Evolutionary conservation across 2,329 filamentous ascomycete genomes (phyloP), one percentile per base, ranked within the genome.

Genomic region (Mycocentrospora acerina): DNA sequence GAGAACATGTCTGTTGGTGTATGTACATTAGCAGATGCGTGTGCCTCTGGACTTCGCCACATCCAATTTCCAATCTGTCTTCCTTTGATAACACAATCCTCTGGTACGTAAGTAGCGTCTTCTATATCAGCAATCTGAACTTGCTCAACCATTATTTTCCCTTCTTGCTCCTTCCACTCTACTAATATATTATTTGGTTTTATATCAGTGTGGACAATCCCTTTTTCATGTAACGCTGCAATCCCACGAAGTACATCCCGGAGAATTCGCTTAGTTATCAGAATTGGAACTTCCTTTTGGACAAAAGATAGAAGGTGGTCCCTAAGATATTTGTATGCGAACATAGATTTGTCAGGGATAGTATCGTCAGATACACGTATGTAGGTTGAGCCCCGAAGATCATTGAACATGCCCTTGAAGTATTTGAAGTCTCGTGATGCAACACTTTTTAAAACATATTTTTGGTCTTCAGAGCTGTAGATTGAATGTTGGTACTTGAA

Each of bases 11-110:
- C 69, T 22, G 69, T 70, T 13, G 66, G 62, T 42, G 66, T 67
- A 35, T 66, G 55, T 9, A 71, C 58, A 17, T 55, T 55, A 22
- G 59, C 67, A 42, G 63, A 60, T n/a, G 68, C 64, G 48, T 72
- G 68, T 12, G 69, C 69, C 53, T 74, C 70, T 4, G 70, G 71
- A 54, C 70, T 73, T 29, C 71, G 60, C 71, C 70, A 74, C 53
- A 71, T 66, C 48, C 66, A 68, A 48, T 73, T 73, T 24, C 71
- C 70, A 27, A 65, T 53, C 29, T 66, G 64, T 2, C 57, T 52
- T n/a, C 66, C 70, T 9, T 55, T 48, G 4, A 72, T 60, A 12
- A 59, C 59, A 48, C 59, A 62, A 17, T 59, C 62, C 19, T 65
- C 60, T 2, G 66, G 62, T 7, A 73, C 60, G 45, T 66, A 60